phyloP scores from a whole-genome alignment of 2,329 filamentous ascomycete species.

The Stagonosporopsis rhizophila region DNA sequence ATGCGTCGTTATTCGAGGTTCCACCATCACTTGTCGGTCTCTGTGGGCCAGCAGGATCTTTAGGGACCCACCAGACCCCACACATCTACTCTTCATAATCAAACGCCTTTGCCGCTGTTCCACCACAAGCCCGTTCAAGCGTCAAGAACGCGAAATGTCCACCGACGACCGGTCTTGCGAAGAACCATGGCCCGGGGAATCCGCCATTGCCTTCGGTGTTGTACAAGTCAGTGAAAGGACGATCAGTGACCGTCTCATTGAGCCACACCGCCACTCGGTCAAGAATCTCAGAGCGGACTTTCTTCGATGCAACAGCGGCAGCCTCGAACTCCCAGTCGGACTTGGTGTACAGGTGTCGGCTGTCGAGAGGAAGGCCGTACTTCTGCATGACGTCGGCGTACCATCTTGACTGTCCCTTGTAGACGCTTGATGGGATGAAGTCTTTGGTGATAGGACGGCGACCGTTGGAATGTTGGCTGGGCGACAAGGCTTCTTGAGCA shows the following conservation, averaged over 20 bases:
- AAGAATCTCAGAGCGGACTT: constrained; percentile 74
- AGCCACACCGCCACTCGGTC: constrained; percentile 79
- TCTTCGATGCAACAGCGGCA: constrained; percentile 75
- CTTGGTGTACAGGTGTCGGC: constrained; percentile 83
- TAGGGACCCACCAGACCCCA: neutral
- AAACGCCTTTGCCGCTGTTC: constrained; percentile 39
- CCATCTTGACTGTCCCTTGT: constrained; percentile 81
- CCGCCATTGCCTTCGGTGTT: constrained; percentile 78
- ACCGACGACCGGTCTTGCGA: constrained; percentile 82
- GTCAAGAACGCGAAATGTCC: constrained; percentile 86
- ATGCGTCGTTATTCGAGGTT: neutral
- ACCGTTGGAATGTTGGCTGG: constrained; percentile 19
- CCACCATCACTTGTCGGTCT: neutral
- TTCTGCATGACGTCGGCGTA: constrained; percentile 79
- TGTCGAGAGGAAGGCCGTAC: constrained; percentile 84
- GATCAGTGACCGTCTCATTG: constrained; percentile 79
- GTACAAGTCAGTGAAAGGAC: constrained; percentile 82
- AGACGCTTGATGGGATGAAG: constrained; percentile 79
- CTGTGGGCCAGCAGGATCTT: neutral
- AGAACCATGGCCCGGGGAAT: constrained; percentile 78
- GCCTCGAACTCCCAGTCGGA: constrained; percentile 93
- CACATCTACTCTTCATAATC: neutral
- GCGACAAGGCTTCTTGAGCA: constrained; percentile 32
- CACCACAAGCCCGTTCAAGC: constrained; percentile 79
- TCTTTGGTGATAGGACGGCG: constrained; percentile 45